A percentile compares a stretch with the other conserved stretches of the same genome.
phyloP scores from a whole-genome alignment of 2,329 filamentous ascomycete species.

The Mycocentrospora acerina region DNA sequence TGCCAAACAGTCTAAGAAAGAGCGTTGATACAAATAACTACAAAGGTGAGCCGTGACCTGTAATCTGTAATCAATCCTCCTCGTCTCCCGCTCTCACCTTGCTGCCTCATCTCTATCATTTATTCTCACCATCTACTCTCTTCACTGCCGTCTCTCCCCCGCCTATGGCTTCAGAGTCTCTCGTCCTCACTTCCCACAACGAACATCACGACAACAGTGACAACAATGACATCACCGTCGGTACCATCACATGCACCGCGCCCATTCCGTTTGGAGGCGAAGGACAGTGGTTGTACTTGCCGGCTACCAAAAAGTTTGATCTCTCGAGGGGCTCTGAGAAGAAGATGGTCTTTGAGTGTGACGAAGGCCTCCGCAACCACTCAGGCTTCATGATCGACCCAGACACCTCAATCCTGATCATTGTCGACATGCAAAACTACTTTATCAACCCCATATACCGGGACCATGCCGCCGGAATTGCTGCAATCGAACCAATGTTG shows the following conservation, averaged over 20 bases:
- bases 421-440: constrained; percentile 50
- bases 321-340: constrained; percentile 41
- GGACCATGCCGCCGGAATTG: constrained; percentile 31
- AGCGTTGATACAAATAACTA: constrained; percentile 5
- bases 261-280: constrained; percentile 46
- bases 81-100: constrained; percentile 1
- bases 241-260: constrained; percentile 39
- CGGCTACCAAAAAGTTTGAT: constrained; percentile 45
- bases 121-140: neutral
- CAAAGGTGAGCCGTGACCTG: constrained; percentile 7
- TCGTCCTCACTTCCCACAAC: constrained; percentile 14
- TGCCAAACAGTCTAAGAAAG: constrained; percentile 20
- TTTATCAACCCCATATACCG: constrained; percentile 40
- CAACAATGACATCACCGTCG: constrained; percentile 18
- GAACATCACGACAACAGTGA: constrained; percentile 11
- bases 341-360: constrained; percentile 44
- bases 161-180: constrained; percentile 13
- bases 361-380: constrained; percentile 44
- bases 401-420: constrained; percentile 40
- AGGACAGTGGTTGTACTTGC: constrained; percentile 45
- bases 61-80: no score
- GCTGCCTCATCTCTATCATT: neutral
- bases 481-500: constrained; percentile 39
- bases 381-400: constrained; percentile 46
- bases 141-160: no score